Evolutionary conservation across 495 filamentous ascomycete species (phyloP), one percentile per base, ranked within the genome.

Genomic region (Articulospora tetracladia): DNA sequence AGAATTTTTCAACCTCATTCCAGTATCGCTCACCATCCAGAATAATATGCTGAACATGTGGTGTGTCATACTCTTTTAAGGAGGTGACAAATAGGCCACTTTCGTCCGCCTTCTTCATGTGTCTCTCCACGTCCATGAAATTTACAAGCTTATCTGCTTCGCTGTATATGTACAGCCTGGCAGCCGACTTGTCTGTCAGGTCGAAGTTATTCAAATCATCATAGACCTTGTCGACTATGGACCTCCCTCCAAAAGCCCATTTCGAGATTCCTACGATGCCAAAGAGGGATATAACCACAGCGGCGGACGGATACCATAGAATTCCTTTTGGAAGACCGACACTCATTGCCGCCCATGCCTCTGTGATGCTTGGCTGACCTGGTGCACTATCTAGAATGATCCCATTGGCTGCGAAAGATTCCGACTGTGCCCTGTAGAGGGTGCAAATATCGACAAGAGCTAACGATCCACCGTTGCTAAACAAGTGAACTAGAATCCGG

Each of bases 121-220:
- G 69, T 12, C 63, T 55, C 60, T 73, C 72, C 55, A 73, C 51
- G 55, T 73, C 72, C 55, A 66, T 55, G 34, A 55, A 72, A 20
- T 65, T 63, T 30, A 76, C 73, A 52, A 76, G 72, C 58, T 69
- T 60, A 67, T 76, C 73, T 47, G 66, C 66, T 47, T 69, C 72
- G 7, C 71, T 71, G 55, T 74, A 76, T 10, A 76, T 51, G 61
- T 73, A 74, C 13, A 76, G 34, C 28, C 68, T 66, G 13, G 55
- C 59, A 1, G 68, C 32, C 0, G 59, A 56, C 22, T 53, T 53
- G 15, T 62, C 57, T 12, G 63, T 52, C 7, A 67, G 57, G 0
- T 54, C 15, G n/a, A 59, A 61, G 60, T 74, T 66, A 27, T 64
- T 68, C 61, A 72, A 62, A 2, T 65, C 53, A 1, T 63, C 53